Evolutionary conservation across 2,329 filamentous ascomycete species (phyloP), one percentile per base, ranked within the genome.

Genomic region (Alternaria consortialis): DNA sequence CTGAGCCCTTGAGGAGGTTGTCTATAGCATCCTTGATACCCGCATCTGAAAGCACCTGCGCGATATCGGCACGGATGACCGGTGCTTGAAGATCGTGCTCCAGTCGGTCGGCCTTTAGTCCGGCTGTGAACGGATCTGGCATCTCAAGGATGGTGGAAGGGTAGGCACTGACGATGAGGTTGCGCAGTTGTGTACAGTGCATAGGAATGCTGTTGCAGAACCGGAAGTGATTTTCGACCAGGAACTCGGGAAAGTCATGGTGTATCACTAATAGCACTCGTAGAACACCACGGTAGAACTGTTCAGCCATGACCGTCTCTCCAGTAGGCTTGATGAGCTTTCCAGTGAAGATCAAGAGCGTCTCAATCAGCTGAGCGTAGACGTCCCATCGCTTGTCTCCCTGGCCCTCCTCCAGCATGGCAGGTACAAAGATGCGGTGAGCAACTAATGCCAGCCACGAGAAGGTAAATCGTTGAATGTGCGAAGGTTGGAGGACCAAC

Each of bases 241-340:
- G 82, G 78, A 97, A 99, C 58, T 97, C 93, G 0, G 94, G 91
- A 79, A 93, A 98, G 77, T 99, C 95, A 74, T 98, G 95, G 69
- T 97, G 92, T 54, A 99, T 83, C 53, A 97, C 86, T 34, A 97
- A 83, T 56, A 98, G 82, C 61, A 97, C 87, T 74, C 96, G 93
- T 48, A 97, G 82, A 1, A 91, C 88, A 8, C 90, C 93, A 62
- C 92, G 90, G 77, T 97, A 97, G 63, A 97, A 87, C 56, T 94
- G 92, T 76, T 92, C 94, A 34, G 90, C 88, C 52, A 91, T 85
- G 34, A 87, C 84, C 4, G 89, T 84, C 15, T 93, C 85, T 59
- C 89, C 89, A 29, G 89, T 82, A 9, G 89, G 86, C 79, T 94
- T 95, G 66, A 97, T 84, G 63, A 95, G 86, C 67, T 94, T 90